phyloP scores from a whole-genome alignment of 495 filamentous ascomycete genomes.

The Lasiosphaeria ovina region DNA sequence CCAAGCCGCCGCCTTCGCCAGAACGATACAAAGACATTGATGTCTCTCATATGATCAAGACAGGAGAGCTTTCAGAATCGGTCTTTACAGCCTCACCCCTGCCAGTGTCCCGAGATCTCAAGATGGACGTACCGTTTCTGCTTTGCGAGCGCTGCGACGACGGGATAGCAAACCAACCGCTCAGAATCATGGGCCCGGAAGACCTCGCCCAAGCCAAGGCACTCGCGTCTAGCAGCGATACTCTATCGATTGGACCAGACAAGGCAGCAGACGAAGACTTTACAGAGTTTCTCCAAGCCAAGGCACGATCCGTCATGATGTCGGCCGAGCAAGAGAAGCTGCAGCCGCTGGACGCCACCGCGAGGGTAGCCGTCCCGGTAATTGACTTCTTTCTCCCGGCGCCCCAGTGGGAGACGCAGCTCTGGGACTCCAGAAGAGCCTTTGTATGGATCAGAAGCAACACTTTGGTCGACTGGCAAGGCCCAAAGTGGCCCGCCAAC shows the following conservation, averaged over 20 bases:
- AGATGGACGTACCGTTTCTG: conserved; percentile 29
- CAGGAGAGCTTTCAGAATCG: conserved; percentile 17
- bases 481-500: conserved; percentile 42
- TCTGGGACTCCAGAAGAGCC: conserved; percentile 23
- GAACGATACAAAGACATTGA: conserved; percentile 25
- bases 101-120: conserved; percentile 17
- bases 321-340: conserved; percentile 61
- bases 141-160: conserved; percentile 3
- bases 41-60: conserved; percentile 22
- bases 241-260: conserved; percentile 9
- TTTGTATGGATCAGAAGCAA: conserved; percentile 33
- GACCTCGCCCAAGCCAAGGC: conserved; percentile 24
- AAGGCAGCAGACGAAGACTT: conserved; percentile 40
- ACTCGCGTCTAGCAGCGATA: conserved; percentile 23
- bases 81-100: background rate
- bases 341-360: conserved; percentile 54
- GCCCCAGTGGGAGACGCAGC: conserved; percentile 53
- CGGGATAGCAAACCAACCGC: conserved; percentile 12
- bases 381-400: conserved; percentile 59
- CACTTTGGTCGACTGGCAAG: conserved; percentile 22
- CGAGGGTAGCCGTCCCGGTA: conserved; percentile 55
- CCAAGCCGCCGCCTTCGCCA: conserved; percentile 9
- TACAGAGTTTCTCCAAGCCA: conserved; percentile 42
- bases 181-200: conserved; percentile 10
- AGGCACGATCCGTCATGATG: conserved; percentile 40